Conservation (phyloP, 23 red algal genomes). For the Gracilaria vermiculophylla region DNA sequence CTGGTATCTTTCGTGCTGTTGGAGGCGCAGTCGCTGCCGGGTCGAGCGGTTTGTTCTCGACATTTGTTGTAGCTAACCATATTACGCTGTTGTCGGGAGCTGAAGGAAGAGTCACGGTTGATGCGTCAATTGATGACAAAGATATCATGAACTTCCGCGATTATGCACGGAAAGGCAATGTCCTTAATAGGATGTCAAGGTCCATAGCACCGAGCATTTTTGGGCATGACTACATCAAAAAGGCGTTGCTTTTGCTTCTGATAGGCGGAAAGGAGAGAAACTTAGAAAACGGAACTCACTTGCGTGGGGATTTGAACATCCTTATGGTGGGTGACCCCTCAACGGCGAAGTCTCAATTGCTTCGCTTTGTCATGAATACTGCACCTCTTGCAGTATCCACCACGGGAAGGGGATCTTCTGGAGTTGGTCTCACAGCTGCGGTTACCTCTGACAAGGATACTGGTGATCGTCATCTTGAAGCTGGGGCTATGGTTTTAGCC, state of each 20-base stretch:
- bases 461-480: constrained; percentile 93
- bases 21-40: constrained; percentile 64
- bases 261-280: constrained; percentile 89
- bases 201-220: constrained; percentile 97
- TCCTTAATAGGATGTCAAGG: constrained; percentile 65
- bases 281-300: constrained; percentile 89
- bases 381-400: constrained; percentile 94
- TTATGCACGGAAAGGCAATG: constrained; percentile 58
- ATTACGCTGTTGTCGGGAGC: constrained; percentile 64
- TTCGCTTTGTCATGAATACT: constrained; percentile 91
- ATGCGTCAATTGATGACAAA: constrained; percentile 62
- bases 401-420: constrained; percentile 94
- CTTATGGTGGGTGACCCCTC: constrained; percentile 95
- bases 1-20: constrained; percentile 91
- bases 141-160: constrained; percentile 84
- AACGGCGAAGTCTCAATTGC: constrained; percentile 97
- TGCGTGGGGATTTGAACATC: constrained; percentile 99
- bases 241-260: constrained; percentile 84
- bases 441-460: constrained; percentile 96
- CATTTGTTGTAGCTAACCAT: constrained; percentile 86
- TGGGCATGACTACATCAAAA: constrained; percentile 90
- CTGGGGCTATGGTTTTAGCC: constrained; percentile 98
- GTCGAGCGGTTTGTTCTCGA: constrained; percentile 82
- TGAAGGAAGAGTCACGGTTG: constrained; percentile 51
- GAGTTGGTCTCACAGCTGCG: constrained; percentile 96